phyloP scores from a whole-genome alignment of 2,329 filamentous ascomycete genomes.

The Leptographium procerum region DNA sequence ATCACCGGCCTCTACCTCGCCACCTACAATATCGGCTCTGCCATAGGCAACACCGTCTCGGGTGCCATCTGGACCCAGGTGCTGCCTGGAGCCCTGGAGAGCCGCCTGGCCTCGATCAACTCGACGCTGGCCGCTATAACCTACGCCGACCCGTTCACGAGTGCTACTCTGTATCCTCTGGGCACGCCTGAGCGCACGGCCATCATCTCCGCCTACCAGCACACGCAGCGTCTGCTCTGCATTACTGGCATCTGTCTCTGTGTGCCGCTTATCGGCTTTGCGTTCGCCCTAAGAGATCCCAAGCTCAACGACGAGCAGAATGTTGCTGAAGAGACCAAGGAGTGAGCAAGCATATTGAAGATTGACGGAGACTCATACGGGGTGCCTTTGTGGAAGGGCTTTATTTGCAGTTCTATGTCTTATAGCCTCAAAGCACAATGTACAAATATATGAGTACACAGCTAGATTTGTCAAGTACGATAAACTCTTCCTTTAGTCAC shows the following conservation, averaged over 20 bases:
- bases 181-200: constrained; percentile 30
- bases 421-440: neutral
- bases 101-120: constrained; percentile 19
- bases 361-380: too few species aligned
- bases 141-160: constrained; percentile 25
- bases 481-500: neutral
- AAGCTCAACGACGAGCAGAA: constrained; percentile 34
- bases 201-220: constrained; percentile 32
- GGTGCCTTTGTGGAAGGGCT: too few species aligned
- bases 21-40: constrained; percentile 51
- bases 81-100: constrained; percentile 33
- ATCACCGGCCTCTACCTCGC: constrained; percentile 53
- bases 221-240: constrained; percentile 33
- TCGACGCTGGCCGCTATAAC: constrained; percentile 23
- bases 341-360: neutral
- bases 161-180: constrained; percentile 24
- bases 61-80: constrained; percentile 52
- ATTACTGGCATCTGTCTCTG: constrained; percentile 38
- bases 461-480: neutral
- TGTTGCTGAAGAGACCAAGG: constrained; percentile 17
- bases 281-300: constrained; percentile 31
- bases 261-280: constrained; percentile 34
- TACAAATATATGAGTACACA: neutral
- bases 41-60: constrained; percentile 47
- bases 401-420: neutral